Base-by-base conservation (phyloP, 2,329 filamentous ascomycete species). In the Aspergillus ruber region DNA sequence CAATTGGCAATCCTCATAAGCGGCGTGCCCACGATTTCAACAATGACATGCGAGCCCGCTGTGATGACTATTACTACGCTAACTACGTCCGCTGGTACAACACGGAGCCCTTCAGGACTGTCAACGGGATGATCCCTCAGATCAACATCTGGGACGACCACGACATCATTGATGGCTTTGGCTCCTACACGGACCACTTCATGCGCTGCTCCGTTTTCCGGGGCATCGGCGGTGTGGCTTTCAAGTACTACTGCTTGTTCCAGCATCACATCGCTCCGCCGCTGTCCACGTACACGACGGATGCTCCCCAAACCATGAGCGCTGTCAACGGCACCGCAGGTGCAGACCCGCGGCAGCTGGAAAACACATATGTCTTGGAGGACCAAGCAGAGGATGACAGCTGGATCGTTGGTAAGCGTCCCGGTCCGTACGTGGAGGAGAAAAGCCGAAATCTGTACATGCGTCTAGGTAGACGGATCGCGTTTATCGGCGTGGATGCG, bases 191-290 rank as follows among this genome's bases (percentile, higher is more conserved):
- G 1, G 81, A 84, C 54, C 77, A 81, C 56, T 84, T 84, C 68
- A 84, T 85, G 82, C 74, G 72, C 58, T 83, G 80, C 52, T 66
- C 79, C 12, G 81, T 84, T 6, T 85, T 85, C 66, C 74, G 81
- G 23, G 82, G 82, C 17, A 83, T 85, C 57, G 82, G 82, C 21
- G 81, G 80, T 21, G 71, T 75, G 17, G 69, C 72, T 6, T 74
- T 72, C 62, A 81, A 81, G 57, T 81, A 84, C 67, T 84, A 84
- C 62, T 73, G 81, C 52, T 72, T 85, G 12, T 84, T 85, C 70
- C 81, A 84, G 58, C 77, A 90, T 58, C 91, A 96, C 61, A 73
- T 94, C 43, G 81, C 90, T 10, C 91, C 91, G 1, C 90, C 91
- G 0, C 75, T 79, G 52, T 90, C 87, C 25, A 95, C 90, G 1